Conservation (phyloP, 768 basidiomycete species). For the Lactifluus pinguis region DNA sequence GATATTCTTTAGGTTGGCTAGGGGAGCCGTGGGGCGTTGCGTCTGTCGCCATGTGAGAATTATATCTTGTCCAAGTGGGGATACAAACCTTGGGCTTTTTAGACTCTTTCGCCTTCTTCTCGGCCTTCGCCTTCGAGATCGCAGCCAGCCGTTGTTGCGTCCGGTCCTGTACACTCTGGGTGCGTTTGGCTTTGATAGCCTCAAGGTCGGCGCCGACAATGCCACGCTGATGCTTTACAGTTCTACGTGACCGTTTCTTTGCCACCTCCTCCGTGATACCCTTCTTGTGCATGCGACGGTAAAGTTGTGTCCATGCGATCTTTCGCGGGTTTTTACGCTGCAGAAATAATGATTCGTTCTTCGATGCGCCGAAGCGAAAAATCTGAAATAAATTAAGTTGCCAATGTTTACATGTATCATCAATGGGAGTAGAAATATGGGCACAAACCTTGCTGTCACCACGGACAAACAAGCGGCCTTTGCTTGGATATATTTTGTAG, state of each 20-base stretch:
- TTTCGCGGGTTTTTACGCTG: slow-evolving; percentile 99
- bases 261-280: slow-evolving; percentile 98
- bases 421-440: background rate
- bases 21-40: slow-evolving; percentile 38
- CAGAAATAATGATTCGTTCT: slow-evolving; percentile 93
- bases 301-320: slow-evolving; percentile 94
- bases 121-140: slow-evolving; percentile 88
- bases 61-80: background rate
- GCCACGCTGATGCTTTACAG: slow-evolving; percentile 96
- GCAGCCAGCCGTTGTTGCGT: slow-evolving; percentile 74
- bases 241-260: slow-evolving; percentile 96
- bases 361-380: slow-evolving; percentile 91
- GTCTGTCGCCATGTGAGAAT: slow-evolving; percentile 33
- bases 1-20: slow-evolving; percentile 63
- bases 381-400: slow-evolving; percentile 39
- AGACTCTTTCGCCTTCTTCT: slow-evolving; percentile 93
- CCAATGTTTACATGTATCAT: background rate
- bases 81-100: slow-evolving; percentile 77
- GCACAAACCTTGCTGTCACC: slow-evolving; percentile 84
- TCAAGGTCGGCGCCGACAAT: slow-evolving; percentile 95
- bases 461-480: slow-evolving; percentile 92
- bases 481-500: slow-evolving; percentile 95
- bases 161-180: slow-evolving; percentile 82
- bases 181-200: slow-evolving; percentile 84
- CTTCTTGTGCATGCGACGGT: slow-evolving; percentile 99